phyloP scores from a whole-genome alignment of 805 yeast species.

The Ogataea angusta region DNA sequence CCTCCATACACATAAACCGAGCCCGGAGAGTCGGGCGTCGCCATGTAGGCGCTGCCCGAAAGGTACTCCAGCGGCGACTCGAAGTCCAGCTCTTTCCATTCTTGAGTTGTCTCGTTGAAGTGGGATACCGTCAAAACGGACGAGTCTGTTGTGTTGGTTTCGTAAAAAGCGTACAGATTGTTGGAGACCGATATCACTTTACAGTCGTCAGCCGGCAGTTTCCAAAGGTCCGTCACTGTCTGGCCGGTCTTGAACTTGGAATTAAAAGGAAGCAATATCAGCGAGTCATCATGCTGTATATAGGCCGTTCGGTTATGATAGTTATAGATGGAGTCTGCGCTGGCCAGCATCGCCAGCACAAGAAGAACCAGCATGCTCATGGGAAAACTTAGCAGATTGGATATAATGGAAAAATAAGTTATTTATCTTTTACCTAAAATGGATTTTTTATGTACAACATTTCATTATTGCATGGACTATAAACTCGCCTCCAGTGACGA shows the following conservation, averaged over 20 bases:
- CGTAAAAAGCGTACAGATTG: slow-evolving; percentile 26
- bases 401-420: neutral
- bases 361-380: slow-evolving; percentile 4
- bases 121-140: slow-evolving; percentile 9
- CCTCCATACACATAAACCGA: slow-evolving; percentile 59
- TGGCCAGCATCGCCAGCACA: neutral
- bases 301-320: slow-evolving; percentile 31
- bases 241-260: slow-evolving; percentile 23
- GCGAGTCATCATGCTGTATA: slow-evolving; percentile 20
- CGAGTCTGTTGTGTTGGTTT: slow-evolving; percentile 3
- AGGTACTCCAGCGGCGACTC: slow-evolving; percentile 17
- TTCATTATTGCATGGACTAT: too few relatives aligned
- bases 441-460: neutral
- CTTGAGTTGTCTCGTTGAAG: slow-evolving; percentile 14
- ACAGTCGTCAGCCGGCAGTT: slow-evolving; percentile 24
- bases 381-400: neutral
- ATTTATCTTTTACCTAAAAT: slow-evolving; percentile 4
- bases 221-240: slow-evolving; percentile 10
- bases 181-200: slow-evolving; percentile 19
- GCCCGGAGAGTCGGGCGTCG: slow-evolving; percentile 36
- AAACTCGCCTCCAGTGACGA: too few relatives aligned
- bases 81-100: slow-evolving; percentile 26
- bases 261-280: slow-evolving; percentile 30
- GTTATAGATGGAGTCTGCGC: slow-evolving; percentile 29
- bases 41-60: slow-evolving; percentile 39